Conservation (phyloP, 2,329 filamentous ascomycete species). For the Neofusicoccum ribis region DNA sequence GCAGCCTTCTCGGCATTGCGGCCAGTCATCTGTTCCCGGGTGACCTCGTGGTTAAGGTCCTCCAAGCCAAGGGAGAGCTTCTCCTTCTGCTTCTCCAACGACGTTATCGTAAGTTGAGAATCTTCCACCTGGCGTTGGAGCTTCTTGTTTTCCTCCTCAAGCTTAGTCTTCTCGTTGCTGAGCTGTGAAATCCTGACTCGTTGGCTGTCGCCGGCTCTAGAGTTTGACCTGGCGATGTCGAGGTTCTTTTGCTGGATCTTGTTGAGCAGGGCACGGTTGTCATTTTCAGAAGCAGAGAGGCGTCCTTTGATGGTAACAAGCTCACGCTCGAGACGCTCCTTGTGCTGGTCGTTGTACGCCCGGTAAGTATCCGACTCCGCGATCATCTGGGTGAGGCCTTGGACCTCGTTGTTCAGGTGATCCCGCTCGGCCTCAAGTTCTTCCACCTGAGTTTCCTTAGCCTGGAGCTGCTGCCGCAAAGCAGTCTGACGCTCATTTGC, state of each 20-base stretch:
- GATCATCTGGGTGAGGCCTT: slow-evolving; percentile 83
- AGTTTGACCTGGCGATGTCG: slow-evolving; percentile 88
- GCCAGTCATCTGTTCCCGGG: slow-evolving; percentile 83
- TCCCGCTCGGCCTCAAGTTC: slow-evolving; percentile 79
- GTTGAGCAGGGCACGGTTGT: slow-evolving; percentile 92
- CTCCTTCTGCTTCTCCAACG: slow-evolving; percentile 90
- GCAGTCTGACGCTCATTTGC: slow-evolving; percentile 79
- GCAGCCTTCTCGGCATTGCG: slow-evolving; percentile 87
- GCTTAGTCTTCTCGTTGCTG: slow-evolving; percentile 77
- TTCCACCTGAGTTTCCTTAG: slow-evolving; percentile 71
- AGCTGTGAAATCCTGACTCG: slow-evolving; percentile 71
- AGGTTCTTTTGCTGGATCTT: slow-evolving; percentile 97
- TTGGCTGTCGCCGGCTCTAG: slow-evolving; percentile 80
- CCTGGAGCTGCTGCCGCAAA: slow-evolving; percentile 76
- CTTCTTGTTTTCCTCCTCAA: slow-evolving; percentile 80
- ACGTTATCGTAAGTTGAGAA: slow-evolving; percentile 76
- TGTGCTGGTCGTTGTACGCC: slow-evolving; percentile 87
- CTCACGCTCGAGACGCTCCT: slow-evolving; percentile 89
- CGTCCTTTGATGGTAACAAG: slow-evolving; percentile 88
- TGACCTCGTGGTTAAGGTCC: slow-evolving; percentile 89
- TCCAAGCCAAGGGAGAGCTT: slow-evolving; percentile 86
- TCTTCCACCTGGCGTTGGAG: slow-evolving; percentile 84
- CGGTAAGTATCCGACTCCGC: slow-evolving; percentile 87
- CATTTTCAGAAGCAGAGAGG: slow-evolving; percentile 88
- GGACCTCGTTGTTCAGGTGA: slow-evolving; percentile 75